Evolutionary conservation across 306 rosid species (phyloP), one percentile per base, ranked within the genome.

Genomic region (Pueraria montana): DNA sequence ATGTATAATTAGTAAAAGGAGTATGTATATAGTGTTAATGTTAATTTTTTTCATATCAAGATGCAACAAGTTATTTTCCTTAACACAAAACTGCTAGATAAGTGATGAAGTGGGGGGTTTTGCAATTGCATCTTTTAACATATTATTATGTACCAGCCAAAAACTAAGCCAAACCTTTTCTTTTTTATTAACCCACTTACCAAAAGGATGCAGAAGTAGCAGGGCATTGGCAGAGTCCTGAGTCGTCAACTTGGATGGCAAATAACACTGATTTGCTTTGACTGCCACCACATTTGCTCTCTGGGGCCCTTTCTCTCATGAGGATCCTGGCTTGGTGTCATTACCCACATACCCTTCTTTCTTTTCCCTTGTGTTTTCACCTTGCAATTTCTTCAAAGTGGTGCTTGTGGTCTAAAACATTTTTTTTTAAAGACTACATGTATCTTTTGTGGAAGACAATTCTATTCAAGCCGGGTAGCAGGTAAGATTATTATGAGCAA

Each of bases 231-330:
- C 83, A 78, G 80, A 63, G 73, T 68, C 24, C 45, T 59, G 36
- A 64, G 61, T 38, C 14, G 9, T 53, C 36, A 63, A 74, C 80
- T 74, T 74, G 66, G 80, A n/a, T 82, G 26, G 67, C 74, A 81
- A 48, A 75, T 8, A 46, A 72, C 82, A 63, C 63, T 78, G 77
- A 42, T 36, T 38, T 70, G 67, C 69, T 69, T 83, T 83, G 80
- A 83, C 79, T 77, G 83, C 20, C 59, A 70, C 59, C 69, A 78
- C 79, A 83, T 83, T 83, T 69, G 74, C 79, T 64, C 67, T 32
- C 11, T 46, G 62, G 61, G 61, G 3, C 86, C 86, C 73, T 43
- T 76, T 30, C 6, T 81, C 74, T 27, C 45, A 24, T 68, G 16
- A 43, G 43, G 43, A 75, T 13, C 18, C 34, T 53, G 13, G 1